Evolutionary conservation across 352 stramenopile genomes (phyloP).

Genomic region (Phytophthora citricola): DNA sequence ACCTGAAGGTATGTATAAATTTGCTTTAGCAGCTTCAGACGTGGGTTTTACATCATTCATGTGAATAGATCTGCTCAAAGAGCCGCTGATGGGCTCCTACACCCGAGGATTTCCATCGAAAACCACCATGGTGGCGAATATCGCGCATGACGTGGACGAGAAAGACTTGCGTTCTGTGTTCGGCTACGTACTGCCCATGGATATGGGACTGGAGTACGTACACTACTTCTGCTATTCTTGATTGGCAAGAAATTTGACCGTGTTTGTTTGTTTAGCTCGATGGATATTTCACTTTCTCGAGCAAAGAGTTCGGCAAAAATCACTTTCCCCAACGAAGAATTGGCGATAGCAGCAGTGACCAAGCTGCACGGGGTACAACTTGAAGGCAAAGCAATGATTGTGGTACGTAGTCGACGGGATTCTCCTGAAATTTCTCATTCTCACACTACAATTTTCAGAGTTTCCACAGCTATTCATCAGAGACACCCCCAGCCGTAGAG

Average conservation of each 20-base stretch:
- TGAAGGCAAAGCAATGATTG: constrained; percentile 49
- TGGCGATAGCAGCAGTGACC: constrained; percentile 50
- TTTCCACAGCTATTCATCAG: constrained; percentile 17
- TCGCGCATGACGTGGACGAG: constrained; percentile 51
- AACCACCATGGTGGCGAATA: constrained; percentile 48
- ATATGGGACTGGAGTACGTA: constrained; percentile 46
- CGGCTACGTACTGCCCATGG: constrained; percentile 52
- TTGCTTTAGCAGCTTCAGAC: neutral
- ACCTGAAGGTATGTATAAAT: constrained; percentile 37
- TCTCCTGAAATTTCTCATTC: constrained; percentile 8
- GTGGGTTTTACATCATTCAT: neutral
- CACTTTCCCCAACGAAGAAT: constrained; percentile 33
- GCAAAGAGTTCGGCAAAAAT: constrained; percentile 22
- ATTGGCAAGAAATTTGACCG: neutral
- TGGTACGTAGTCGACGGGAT: constrained; percentile 42
- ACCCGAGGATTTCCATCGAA: constrained; percentile 35
- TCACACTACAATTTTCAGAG: constrained; percentile 28
- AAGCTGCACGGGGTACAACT: constrained; percentile 61
- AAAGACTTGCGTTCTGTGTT: constrained; percentile 69
- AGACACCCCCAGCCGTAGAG: constrained; percentile 1
- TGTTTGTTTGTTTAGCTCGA: constrained; percentile 14
- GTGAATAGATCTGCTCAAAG: constrained; percentile 39
- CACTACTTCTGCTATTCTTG: neutral
- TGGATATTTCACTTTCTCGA: constrained; percentile 24
- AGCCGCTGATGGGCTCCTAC: constrained; percentile 48